Base-by-base conservation (phyloP, 495 filamentous ascomycete genomes). In the Aspergillus indologenus region DNA sequence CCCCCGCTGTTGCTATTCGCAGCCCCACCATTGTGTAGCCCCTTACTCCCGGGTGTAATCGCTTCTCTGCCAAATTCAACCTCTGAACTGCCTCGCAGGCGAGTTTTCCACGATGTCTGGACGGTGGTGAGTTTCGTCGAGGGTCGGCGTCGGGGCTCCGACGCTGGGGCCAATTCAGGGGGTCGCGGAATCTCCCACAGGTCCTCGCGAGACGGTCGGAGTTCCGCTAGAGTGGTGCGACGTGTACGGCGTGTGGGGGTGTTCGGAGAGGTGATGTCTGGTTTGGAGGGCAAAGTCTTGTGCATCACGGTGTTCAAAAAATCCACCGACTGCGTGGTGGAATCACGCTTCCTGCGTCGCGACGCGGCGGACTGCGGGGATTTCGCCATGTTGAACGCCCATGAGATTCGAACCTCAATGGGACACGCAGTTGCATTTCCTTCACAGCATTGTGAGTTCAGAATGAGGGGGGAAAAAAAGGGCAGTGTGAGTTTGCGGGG, bases 221-320 rank as follows among this genome's bases (percentile, higher is more conserved):
- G 5, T 40, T 14, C 34, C 12, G 34, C 34, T 11, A 40, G 12
- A 7, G 34, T 40, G 12, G 34, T 40, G 12, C 34, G 5, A 11
- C 34, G 34, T 40, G 34, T 40, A 2, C 29, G 59, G 45, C 46
- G 52, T 5, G 20, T 45, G 22, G 51, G 19, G 17, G 34, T 2
- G 2, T 11, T 8, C 2, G 34, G 12, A 14, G 34, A 2, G 7
- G 5, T 40, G 12, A 40, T 11, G 6, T 40, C 7, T 7, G 34
- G 12, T 40, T 14, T 40, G 20, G 19, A 20, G 19, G 4, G 47
- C 34, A 9, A 31, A 14, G 19, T 45, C 19, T 44, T 44, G 24
- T 53, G 31, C 56, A 63, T 64, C 46, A 67, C 47, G 23, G 40
- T 57, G 24, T 70, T 70, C 29, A 70, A 45, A 18, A 65, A 26